Evolutionary conservation across 371 early-diverging fungal genomes (phyloP).

Genomic region (Cokeromyces recurvatus): DNA sequence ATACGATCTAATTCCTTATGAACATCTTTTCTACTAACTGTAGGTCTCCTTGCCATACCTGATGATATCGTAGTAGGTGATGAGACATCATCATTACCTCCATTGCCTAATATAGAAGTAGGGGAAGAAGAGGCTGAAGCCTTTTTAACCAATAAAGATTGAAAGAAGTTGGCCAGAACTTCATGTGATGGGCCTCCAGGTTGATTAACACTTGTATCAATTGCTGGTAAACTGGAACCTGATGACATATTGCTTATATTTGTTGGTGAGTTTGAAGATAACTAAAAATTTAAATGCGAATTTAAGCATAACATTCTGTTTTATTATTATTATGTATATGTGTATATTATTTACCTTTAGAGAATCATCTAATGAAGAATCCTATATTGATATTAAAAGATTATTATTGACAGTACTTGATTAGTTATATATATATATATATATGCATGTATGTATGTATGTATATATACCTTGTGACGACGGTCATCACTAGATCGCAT

Average conservation of each 20-base stretch:
- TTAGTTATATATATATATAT: no score
- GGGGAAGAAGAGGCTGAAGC: constrained; percentile 20
- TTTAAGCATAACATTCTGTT: no score
- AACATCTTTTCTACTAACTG: constrained; percentile 45
- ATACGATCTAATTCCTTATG: constrained; percentile 48
- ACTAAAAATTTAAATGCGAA: no score
- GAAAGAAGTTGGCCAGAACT: constrained; percentile 86
- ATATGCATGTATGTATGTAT: no score
- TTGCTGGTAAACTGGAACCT: neutral
- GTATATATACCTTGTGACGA: constrained; percentile 9
- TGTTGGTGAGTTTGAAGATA: neutral
- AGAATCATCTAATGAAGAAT: no score
- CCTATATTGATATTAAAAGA: no score
- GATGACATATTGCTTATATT: no score
- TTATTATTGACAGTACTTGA: no score
- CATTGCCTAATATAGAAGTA: constrained; percentile 9
- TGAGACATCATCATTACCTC: neutral
- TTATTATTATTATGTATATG: no score
- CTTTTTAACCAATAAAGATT: constrained; percentile 75
- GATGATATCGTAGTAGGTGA: neutral
- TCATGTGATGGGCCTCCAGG: constrained; percentile 52
- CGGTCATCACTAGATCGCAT: constrained; percentile 4
- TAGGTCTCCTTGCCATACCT: constrained; percentile 22
- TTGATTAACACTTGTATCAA: constrained; percentile 11
- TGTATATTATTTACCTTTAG: no score